Evolutionary conservation across 805 yeast species (phyloP).

Genomic region (Metschnikowia anglica): DNA sequence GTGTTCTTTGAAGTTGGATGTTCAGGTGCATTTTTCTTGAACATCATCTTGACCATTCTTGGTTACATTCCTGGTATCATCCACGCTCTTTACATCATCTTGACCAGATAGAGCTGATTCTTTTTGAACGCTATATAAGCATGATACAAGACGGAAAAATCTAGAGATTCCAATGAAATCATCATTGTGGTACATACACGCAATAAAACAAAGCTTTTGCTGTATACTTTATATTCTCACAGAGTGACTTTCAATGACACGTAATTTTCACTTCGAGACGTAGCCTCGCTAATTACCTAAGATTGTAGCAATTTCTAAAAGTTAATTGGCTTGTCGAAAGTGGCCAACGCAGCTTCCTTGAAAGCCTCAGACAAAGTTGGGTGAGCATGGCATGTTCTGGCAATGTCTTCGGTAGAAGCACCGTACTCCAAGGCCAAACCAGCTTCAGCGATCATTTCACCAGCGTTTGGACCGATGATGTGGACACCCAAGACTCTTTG

Average conservation of each 20-base stretch:
- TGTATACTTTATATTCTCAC: too few species aligned
- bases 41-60: conserved; percentile 63
- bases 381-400: conserved; percentile 98
- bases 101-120: conserved; percentile 25
- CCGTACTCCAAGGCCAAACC: conserved; percentile 98
- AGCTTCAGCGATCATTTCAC: conserved; percentile 99
- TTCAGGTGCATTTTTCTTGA: conserved; percentile 42
- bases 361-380: conserved; percentile 98
- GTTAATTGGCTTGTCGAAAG: conserved; percentile 90
- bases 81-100: conserved; percentile 60
- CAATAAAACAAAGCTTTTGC: too few species aligned
- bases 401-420: conserved; percentile 96
- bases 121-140: too few species aligned
- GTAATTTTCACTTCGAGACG: too few species aligned
- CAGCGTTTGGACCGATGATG: conserved; percentile 97
- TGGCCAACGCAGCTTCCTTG: conserved; percentile 95
- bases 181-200: not conserved
- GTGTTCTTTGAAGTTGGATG: conserved; percentile 63
- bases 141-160: too few species aligned
- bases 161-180: too few species aligned
- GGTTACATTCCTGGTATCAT: conserved; percentile 77
- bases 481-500: conserved; percentile 96
- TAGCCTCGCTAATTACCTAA: too few species aligned
- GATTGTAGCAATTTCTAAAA: too few species aligned
- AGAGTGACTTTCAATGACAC: too few species aligned